Evolutionary conservation across 2,329 filamentous ascomycete species (phyloP).

Genomic region (Biscogniauxia mediterranea): DNA sequence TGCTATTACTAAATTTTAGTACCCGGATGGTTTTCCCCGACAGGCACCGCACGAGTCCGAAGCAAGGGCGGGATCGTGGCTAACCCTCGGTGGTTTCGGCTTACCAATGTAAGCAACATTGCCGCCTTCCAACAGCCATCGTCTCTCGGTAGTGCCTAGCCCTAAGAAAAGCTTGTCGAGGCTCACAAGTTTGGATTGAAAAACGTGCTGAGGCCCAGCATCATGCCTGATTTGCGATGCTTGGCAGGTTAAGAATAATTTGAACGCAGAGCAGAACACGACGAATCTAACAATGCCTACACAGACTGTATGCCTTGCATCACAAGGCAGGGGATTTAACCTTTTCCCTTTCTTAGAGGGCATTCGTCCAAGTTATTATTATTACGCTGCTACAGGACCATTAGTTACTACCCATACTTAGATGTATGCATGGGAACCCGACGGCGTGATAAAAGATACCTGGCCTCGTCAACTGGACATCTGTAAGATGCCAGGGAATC

Average conservation of each 20-base stretch:
- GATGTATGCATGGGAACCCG: neutral
- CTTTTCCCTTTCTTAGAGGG: neutral
- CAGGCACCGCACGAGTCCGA: neutral
- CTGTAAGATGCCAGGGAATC: neutral
- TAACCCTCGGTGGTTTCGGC: neutral
- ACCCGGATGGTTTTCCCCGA: neutral
- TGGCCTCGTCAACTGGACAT: neutral
- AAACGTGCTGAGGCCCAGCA: neutral
- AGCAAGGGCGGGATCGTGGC: neutral
- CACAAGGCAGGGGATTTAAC: neutral
- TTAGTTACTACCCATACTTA: neutral
- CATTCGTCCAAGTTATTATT: neutral
- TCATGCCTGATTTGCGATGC: neutral
- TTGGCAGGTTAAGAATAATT: neutral
- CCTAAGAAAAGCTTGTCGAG: neutral
- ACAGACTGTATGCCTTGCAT: neutral
- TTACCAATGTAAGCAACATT: neutral
- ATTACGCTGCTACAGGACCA: neutral
- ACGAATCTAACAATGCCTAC: neutral
- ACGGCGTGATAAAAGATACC: neutral
- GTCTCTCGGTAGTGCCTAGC: neutral
- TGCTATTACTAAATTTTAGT: neutral
- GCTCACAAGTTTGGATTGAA: neutral
- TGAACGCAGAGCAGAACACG: neutral
- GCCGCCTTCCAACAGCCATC: neutral